Conservation (phyloP, 345 rosid genomes). For the Brassica nigra region DNA sequence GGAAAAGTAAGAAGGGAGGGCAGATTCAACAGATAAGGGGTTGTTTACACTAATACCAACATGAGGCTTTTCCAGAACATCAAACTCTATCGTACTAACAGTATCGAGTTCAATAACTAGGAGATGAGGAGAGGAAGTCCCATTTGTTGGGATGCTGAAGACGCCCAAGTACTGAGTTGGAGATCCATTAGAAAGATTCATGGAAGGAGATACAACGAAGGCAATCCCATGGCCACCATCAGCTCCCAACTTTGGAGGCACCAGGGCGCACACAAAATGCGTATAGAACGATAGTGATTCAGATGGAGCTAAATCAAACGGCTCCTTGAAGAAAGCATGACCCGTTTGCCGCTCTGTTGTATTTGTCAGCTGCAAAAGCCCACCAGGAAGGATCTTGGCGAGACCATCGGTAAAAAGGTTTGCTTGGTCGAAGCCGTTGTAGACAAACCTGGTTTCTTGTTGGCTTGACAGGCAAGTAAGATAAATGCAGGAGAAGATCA, state of each 20-base stretch:
- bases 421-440: conserved; percentile 41
- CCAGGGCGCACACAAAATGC: conserved; percentile 48
- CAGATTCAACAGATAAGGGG: conserved; percentile 16
- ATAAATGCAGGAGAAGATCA: conserved; percentile 2
- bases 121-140: conserved; percentile 45
- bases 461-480: conserved; percentile 24
- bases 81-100: conserved; percentile 34
- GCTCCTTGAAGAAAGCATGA: conserved; percentile 49
- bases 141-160: conserved; percentile 40
- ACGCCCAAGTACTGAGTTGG: conserved; percentile 46
- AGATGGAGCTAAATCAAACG: conserved; percentile 38
- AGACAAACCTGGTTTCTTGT: conserved; percentile 37
- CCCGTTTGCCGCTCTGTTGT: conserved; percentile 37
- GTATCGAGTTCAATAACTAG: conserved; percentile 65
- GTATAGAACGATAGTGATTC: conserved; percentile 32
- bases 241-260: conserved; percentile 39
- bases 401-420: conserved; percentile 38
- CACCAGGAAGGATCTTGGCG: conserved; percentile 43
- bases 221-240: conserved; percentile 55
- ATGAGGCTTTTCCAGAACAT: conserved; percentile 44
- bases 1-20: conserved; percentile 8
- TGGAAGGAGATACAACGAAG: conserved; percentile 43
- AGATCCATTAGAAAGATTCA: conserved; percentile 14
- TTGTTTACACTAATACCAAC: conserved; percentile 46
- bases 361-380: conserved; percentile 58